These are phyloP conservation scores for Rhizopus stolonifer DNA, from an alignment of 371 early-diverging fungal species.

Conservation along the genomic window DNA sequence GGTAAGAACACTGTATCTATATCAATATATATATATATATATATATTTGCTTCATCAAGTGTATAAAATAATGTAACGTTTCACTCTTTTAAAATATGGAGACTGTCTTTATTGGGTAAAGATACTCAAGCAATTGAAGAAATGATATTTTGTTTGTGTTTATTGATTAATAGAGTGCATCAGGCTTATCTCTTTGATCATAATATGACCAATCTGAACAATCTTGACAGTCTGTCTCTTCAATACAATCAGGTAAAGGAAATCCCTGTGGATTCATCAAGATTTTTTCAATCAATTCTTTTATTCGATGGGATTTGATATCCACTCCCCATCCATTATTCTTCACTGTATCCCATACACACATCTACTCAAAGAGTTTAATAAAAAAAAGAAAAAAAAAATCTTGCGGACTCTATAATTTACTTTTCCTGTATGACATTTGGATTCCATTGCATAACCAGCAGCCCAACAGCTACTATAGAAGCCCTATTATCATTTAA, in stretches of 20 bases:
- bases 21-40: too few species aligned
- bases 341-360: conserved; percentile 71
- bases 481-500: conserved; percentile 59
- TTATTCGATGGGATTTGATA: conserved; percentile 76
- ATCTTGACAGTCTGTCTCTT: conserved; percentile 70
- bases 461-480: conserved; percentile 80
- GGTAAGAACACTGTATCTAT: too few species aligned
- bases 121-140: too few species aligned
- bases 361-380: conserved; percentile 28
- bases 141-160: too few species aligned
- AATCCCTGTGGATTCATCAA: conserved; percentile 55
- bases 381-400: too few species aligned
- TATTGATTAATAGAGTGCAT: too few species aligned
- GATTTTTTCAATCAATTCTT: conserved; percentile 77
- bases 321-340: conserved; percentile 72
- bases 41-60: too few species aligned
- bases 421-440: conserved; percentile 54
- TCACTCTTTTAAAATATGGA: too few species aligned
- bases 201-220: conserved; percentile 74
- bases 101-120: too few species aligned
- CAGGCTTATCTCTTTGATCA: conserved; percentile 43
- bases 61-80: too few species aligned
- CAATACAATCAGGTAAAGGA: conserved; percentile 49
- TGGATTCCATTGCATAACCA: conserved; percentile 88
- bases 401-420: too few species aligned